Evolutionary conservation across 345 rosid species (phyloP).

Genomic region (Populus alba): DNA sequence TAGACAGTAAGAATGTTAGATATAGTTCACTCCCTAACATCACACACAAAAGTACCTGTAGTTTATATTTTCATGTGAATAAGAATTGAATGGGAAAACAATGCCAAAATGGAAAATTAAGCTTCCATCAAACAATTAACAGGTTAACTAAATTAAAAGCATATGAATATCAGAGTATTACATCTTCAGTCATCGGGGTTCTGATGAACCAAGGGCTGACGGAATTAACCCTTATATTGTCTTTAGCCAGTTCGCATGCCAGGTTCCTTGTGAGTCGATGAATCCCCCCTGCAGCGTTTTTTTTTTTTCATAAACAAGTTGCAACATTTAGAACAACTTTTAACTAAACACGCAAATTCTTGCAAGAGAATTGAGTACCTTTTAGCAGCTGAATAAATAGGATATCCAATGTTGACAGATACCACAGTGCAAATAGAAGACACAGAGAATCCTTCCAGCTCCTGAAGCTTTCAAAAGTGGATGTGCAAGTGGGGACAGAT

Average conservation of each 20-base stretch:
- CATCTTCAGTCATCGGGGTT: background rate
- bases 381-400: background rate
- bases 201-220: background rate
- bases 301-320: background rate
- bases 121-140: background rate
- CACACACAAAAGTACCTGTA: background rate
- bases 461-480: constrained; percentile 1
- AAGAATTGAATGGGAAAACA: background rate
- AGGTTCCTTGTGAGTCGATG: background rate
- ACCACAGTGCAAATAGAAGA: background rate
- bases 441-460: background rate
- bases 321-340: background rate
- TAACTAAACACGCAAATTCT: background rate
- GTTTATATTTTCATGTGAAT: background rate
- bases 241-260: constrained; percentile 1
- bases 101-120: background rate
- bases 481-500: background rate
- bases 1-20: background rate
- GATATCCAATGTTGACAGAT: background rate
- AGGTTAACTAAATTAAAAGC: background rate
- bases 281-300: background rate
- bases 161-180: background rate
- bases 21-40: background rate
- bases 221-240: background rate
- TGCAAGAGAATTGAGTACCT: background rate